phyloP scores from a whole-genome alignment of 1,139 yeast genomes.

The Kodamaea derodonti region DNA sequence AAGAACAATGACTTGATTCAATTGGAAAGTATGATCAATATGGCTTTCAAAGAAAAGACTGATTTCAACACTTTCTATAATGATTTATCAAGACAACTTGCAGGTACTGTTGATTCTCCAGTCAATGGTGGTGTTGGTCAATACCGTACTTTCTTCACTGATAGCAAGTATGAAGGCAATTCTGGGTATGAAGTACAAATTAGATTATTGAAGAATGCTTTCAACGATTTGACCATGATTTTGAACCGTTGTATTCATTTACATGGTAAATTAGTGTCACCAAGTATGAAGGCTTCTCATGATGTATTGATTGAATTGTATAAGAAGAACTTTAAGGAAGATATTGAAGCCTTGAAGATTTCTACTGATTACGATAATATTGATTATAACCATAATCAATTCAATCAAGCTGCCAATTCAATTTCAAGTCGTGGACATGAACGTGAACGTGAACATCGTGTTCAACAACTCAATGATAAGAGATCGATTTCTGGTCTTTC shows the following conservation, averaged over 20 bases:
- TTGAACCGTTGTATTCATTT: constrained; percentile 64
- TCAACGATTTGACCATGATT: constrained; percentile 65
- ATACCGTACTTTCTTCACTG: constrained; percentile 65
- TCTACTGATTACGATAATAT: constrained; percentile 30
- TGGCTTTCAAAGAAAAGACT: constrained; percentile 52
- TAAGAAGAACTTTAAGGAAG: constrained; percentile 64
- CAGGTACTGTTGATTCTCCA: constrained; percentile 91
- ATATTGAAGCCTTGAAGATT: constrained; percentile 45
- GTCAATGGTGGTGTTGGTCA: constrained; percentile 91
- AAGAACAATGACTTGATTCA: constrained; percentile 73
- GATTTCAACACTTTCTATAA: constrained; percentile 50
- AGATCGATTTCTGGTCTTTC: constrained; percentile 15
- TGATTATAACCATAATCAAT: constrained; percentile 23
- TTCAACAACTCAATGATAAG: constrained; percentile 13
- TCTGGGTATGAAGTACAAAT: constrained; percentile 46
- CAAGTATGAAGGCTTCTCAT: constrained; percentile 58
- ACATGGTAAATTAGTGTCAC: constrained; percentile 66
- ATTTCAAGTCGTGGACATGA: constrained; percentile 9
- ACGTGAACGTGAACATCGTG: constrained; percentile 6
- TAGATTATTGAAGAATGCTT: constrained; percentile 53
- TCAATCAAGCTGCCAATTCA: constrained; percentile 9
- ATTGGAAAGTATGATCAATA: constrained; percentile 59
- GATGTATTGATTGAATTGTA: constrained; percentile 61
- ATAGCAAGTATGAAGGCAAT: constrained; percentile 33
- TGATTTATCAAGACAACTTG: constrained; percentile 71